Percentiles rank a stretch among this genome's conserved stretches.
Conservation (phyloP, 139 green algal genomes). For the Micractinium conductrix region DNA sequence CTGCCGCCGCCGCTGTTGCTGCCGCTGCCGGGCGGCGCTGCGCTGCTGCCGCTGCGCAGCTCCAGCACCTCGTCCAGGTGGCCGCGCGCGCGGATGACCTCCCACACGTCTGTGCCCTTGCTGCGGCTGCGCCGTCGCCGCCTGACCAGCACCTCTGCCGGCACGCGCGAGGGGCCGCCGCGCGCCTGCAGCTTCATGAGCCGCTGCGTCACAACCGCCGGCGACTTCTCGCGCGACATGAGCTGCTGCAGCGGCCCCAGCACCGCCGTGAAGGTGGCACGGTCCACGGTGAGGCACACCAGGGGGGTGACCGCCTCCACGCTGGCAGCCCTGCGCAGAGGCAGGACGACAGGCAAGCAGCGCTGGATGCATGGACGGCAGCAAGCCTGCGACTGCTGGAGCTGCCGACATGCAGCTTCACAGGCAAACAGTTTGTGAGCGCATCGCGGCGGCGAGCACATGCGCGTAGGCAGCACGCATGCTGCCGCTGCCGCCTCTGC, state of each 20-base stretch:
- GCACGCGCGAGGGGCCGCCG: slow-evolving; percentile 60
- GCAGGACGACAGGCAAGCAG: too few relatives aligned
- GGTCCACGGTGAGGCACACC: slow-evolving; percentile 79
- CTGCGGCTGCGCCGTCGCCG: slow-evolving; percentile 57
- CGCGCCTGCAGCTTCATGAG: slow-evolving; percentile 77
- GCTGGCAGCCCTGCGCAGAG: neutral
- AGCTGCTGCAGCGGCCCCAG: slow-evolving; percentile 87
- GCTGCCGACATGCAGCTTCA: too few relatives aligned
- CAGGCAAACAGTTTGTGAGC: too few relatives aligned
- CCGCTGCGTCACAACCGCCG: slow-evolving; percentile 79
- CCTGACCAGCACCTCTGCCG: slow-evolving; percentile 83
- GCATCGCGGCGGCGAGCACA: too few relatives aligned
- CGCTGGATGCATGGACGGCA: too few relatives aligned
- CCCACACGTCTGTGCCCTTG: slow-evolving; percentile 66
- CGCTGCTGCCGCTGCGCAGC: slow-evolving; percentile 51
- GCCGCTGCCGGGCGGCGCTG: neutral
- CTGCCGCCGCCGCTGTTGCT: neutral
- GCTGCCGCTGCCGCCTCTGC: neutral
- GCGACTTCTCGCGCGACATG: slow-evolving; percentile 86
- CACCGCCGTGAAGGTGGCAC: slow-evolving; percentile 85
- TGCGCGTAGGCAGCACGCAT: too few relatives aligned
- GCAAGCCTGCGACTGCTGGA: too few relatives aligned
- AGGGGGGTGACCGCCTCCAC: slow-evolving; percentile 76
- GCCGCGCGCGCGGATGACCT: slow-evolving; percentile 81
- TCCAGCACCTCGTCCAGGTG: slow-evolving; percentile 92